Conservation (phyloP, 2,329 filamentous ascomycete species). For the Penicillium digitatum region DNA sequence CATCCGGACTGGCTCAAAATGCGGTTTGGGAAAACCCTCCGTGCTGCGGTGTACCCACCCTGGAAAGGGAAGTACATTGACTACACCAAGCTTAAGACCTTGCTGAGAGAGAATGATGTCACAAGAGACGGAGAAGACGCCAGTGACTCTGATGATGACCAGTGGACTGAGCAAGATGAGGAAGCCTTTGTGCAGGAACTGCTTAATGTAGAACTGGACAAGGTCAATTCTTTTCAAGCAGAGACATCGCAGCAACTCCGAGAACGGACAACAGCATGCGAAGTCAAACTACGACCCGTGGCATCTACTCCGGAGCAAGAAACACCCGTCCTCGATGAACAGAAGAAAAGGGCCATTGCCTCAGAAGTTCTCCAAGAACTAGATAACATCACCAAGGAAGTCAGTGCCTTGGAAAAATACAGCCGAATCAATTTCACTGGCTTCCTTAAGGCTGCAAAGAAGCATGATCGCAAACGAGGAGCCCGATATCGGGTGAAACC, state of each 20-base stretch:
- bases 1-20: constrained; percentile 50
- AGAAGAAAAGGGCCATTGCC: constrained; percentile 51
- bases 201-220: constrained; percentile 90
- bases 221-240: constrained; percentile 85
- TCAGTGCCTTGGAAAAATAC: constrained; percentile 91
- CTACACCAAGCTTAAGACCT: constrained; percentile 85
- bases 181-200: constrained; percentile 91
- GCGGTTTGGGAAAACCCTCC: constrained; percentile 90
- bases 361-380: constrained; percentile 73
- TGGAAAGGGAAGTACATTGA: constrained; percentile 96
- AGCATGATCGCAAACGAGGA: constrained; percentile 92
- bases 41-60: constrained; percentile 71
- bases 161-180: constrained; percentile 93
- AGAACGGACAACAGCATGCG: constrained; percentile 70
- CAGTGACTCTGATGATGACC: constrained; percentile 53
- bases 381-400: constrained; percentile 81
- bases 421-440: constrained; percentile 96
- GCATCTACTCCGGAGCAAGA: constrained; percentile 38
- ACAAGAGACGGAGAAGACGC: constrained; percentile 40
- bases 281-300: constrained; percentile 60
- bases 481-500: constrained; percentile 82
- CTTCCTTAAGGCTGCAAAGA: constrained; percentile 97
- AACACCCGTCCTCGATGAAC: constrained; percentile 37
- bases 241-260: constrained; percentile 76
- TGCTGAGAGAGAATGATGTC: constrained; percentile 72